Evolutionary conservation across 2,329 filamentous ascomycete species (phyloP), one percentile per base, ranked within the genome.

Genomic region (Ceratocystis papillata): DNA sequence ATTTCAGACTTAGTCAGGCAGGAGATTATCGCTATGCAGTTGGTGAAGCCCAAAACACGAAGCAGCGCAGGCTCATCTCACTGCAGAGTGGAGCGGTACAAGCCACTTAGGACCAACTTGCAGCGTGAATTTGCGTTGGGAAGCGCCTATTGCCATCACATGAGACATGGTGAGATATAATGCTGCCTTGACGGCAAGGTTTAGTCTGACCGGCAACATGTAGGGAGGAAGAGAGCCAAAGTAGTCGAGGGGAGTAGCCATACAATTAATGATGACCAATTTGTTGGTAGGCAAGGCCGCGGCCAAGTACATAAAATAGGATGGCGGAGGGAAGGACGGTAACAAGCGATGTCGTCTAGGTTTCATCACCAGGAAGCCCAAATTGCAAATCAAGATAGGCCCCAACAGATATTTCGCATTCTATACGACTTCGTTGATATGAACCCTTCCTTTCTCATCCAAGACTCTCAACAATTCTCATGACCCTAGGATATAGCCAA

Each of bases 391-490:
- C 50, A 17, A 55, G 50, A 55, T 30, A 15, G 20, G 25, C 12
- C 50, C 20, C 50, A 55, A 57, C 53, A 30, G 53, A 57, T 57
- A 33, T 57, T 53, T 28, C 53, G 53, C 53, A 33, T 33, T 25
- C 12, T 12, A 30, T 57, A n/a, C 53, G 7, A 28, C 15, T 20
- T 57, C 17, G 53, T 57, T 57, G 53, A 33, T 33, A 57, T 30
- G 22, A 17, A 5, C 25, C 22, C 33, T 53, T 5, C 12, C n/a
- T 22, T 33, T 33, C 22, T 33, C 28, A 57, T 30, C 4, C 53
- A n/a, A 20, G 28, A 30, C 25, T n/a, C 53, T 20, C 53, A 57
- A 57, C 22, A 57, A 30, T 33, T 57, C 17, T 15, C n/a, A 50
- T 12, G 46, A 8, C 22, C 20, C n/a, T 22, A 25, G 48, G 7